Evolutionary conservation across 169 alveolate genomes (phyloP), one percentile per base, ranked within the genome.

Genomic region (Cyclospora cayetanensis): DNA sequence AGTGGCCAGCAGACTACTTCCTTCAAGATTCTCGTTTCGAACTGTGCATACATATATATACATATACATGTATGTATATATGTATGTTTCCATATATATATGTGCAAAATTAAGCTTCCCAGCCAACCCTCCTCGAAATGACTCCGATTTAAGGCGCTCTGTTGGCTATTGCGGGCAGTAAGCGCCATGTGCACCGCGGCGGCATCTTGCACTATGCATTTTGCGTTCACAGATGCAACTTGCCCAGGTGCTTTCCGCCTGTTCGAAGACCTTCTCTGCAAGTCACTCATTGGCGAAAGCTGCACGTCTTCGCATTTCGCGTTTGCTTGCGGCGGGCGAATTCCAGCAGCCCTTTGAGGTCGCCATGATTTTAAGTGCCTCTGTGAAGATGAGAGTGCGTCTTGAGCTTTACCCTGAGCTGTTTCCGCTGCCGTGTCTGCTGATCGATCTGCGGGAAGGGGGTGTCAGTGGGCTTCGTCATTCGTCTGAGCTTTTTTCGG

Each of bases 201-300:
- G 7, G 60, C 60, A 15, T 11, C 60, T 46, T 27, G 25, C 7
- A 12, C 31, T 20, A 7, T 66, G 79, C 79, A 29, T 9, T 46
- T 7, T 15, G 9, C 41, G 34, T 22, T 11, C 25, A 63, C 84
- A 74, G 84, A 53, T 74, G 63, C 84, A 74, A 25, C 84, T 74
- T 37, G n/a, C 84, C 22, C 84, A 74, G 60, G 63, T 74, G 84
- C 84, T 74, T 18, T 37, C 84, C 25, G 84, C 84, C 22, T 2
- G 22, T 5, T 37, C 84, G 2, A 37, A 39, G 63, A 4, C 63
- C 65, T 34, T 29, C 4, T 12, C 22, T 35, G 9, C 25, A 12
- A 5, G 25, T 39, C 84, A 53, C 5, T 12, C 0, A 22, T 37
- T 74, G 4, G 27, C 41, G 63, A 37, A 15, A 20, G 53, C 37